Conservation (phyloP, 306 rosid species). For the Sphenostylis stenocarpa region DNA sequence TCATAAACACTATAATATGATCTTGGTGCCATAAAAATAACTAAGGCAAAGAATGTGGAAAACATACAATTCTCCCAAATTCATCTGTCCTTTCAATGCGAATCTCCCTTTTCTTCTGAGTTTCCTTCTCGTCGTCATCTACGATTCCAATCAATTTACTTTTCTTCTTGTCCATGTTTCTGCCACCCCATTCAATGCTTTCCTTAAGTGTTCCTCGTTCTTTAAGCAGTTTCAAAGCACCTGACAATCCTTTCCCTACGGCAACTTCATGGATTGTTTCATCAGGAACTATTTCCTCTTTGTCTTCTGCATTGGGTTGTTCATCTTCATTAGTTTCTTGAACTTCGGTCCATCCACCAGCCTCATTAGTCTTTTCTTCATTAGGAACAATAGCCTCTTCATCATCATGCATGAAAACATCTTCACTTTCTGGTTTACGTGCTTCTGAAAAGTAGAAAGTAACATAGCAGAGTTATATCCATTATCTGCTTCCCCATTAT, state of each 20-base stretch:
- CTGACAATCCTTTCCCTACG: conserved; percentile 86
- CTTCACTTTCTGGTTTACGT: conserved; percentile 77
- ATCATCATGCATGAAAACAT: conserved; percentile 86
- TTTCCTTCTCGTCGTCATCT: conserved; percentile 64
- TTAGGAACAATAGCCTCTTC: conserved; percentile 55
- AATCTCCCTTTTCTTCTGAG: conserved; percentile 71
- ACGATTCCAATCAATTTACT: conserved; percentile 86
- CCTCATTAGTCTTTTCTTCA: conserved; percentile 54
- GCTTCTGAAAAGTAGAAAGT: conserved; percentile 62
- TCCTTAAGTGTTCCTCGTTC: conserved; percentile 94
- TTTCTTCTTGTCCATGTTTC: conserved; percentile 98
- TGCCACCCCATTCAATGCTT: conserved; percentile 95
- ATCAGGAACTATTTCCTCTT: conserved; percentile 67
- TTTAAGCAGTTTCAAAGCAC: conserved; percentile 83
- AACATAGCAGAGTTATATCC: conserved; percentile 20
- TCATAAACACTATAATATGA: conserved; percentile 2
- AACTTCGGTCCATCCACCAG: conserved; percentile 92
- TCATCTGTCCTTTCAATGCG: conserved; percentile 93
- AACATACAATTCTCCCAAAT: conserved; percentile 89
- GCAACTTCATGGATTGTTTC: conserved; percentile 91
- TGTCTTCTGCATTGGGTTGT: conserved; percentile 53
- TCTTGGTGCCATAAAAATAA: background rate
- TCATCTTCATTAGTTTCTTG: conserved; percentile 56
- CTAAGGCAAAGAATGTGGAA: conserved; percentile 8
- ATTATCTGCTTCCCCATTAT: conserved; percentile 1